A percentile compares a stretch with the other conserved stretches of the same genome.
Evolutionary conservation across 2,329 filamentous ascomycete genomes (phyloP).

Genomic region (Pseudonectria buxi): DNA sequence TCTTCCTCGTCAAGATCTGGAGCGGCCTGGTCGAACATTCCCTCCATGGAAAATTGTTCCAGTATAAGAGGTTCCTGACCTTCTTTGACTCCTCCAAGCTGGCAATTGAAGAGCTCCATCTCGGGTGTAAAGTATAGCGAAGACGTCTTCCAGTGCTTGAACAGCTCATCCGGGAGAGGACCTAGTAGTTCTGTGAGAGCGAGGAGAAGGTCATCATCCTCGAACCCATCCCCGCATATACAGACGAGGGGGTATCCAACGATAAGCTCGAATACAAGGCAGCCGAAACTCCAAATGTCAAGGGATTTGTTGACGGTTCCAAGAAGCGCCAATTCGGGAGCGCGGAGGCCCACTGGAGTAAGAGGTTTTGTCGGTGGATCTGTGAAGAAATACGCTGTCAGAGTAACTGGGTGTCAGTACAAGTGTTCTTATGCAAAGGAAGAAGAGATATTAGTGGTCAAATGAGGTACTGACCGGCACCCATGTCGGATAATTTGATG

Average conservation of each 20-base stretch:
- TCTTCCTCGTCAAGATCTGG: conserved; percentile 20
- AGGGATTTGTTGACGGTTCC: conserved; percentile 14
- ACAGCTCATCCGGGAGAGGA: conserved; percentile 13
- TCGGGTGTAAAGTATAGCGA: conserved; percentile 21
- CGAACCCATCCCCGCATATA: conserved; percentile 9
- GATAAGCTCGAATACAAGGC: conserved; percentile 24
- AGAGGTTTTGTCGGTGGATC: conserved; percentile 17
- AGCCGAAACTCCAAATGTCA: conserved; percentile 27
- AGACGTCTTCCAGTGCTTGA: conserved; percentile 17
- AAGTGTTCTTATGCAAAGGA: not conserved
- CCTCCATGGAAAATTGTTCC: conserved; percentile 19
- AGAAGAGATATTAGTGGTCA: not conserved
- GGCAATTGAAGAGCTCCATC: conserved; percentile 19
- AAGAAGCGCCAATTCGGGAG: conserved; percentile 23
- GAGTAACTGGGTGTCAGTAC: not conserved
- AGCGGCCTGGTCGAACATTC: conserved; percentile 16
- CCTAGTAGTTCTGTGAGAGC: conserved; percentile 14
- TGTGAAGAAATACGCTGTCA: conserved; percentile 20
- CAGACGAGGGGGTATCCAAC: conserved; percentile 23
- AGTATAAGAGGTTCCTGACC: conserved; percentile 17
- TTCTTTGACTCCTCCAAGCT: conserved; percentile 15
- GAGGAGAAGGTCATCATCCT: conserved; percentile 19
- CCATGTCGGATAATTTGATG: conserved; percentile 26
- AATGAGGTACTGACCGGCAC: conserved; percentile 19
- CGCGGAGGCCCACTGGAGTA: conserved; percentile 19